phyloP scores from a whole-genome alignment of 768 basidiomycete species.

The Pleurotus pulmonarius region DNA sequence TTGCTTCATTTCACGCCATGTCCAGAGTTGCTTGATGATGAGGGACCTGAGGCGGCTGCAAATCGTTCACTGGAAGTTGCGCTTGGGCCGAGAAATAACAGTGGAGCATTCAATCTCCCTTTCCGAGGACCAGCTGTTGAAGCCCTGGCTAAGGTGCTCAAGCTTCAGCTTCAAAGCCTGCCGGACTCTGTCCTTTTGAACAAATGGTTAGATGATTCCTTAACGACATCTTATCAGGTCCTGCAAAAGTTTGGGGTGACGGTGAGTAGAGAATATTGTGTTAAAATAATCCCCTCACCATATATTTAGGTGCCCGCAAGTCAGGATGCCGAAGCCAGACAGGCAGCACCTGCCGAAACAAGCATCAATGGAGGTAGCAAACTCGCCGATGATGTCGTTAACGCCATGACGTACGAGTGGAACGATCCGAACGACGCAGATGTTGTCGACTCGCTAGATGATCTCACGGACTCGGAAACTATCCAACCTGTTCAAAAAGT shows the following conservation, averaged over 20 bases:
- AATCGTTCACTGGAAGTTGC: slow-evolving; percentile 5
- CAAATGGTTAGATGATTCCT: slow-evolving; percentile 7
- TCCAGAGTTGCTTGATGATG: slow-evolving; percentile 5
- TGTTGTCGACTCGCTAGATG: no score
- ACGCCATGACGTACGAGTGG: no score
- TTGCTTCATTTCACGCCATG: slow-evolving; percentile 1
- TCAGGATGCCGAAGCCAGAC: no score
- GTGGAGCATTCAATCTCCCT: background rate
- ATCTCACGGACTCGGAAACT: no score
- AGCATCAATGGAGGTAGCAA: no score
- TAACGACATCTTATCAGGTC: background rate
- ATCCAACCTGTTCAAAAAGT: background rate
- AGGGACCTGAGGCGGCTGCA: slow-evolving; percentile 8
- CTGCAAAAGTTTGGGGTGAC: background rate
- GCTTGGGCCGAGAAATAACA: background rate
- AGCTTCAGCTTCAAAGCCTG: background rate
- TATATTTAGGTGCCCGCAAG: background rate
- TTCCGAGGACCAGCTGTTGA: slow-evolving; percentile 2
- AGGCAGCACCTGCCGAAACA: no score
- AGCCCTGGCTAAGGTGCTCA: slow-evolving; percentile 2
- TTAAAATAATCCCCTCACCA: background rate
- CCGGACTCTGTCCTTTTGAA: slow-evolving; percentile 3
- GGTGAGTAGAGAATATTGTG: background rate
- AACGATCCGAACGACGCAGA: no score
- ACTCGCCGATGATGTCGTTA: no score